These are phyloP conservation scores for Ilyonectria mors-panacis DNA, from an alignment of 2,329 filamentous ascomycete species.

Conservation along the genomic window DNA sequence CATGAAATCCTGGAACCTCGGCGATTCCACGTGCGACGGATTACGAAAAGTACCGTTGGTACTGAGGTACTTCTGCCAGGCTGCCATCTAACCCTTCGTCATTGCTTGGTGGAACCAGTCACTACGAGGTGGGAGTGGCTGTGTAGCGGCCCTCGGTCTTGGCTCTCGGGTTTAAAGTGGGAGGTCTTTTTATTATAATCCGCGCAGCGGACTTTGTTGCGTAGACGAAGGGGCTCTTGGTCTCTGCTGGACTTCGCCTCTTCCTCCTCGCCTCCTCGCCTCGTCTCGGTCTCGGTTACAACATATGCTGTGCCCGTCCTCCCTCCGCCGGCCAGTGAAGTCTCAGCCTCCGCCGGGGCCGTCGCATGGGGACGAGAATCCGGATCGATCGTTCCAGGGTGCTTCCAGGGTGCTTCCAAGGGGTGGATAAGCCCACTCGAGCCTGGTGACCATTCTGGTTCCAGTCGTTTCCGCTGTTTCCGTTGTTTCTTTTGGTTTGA, in stretches of 20 bases:
- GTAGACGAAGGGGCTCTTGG: background rate
- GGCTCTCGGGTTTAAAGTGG: conserved; percentile 19
- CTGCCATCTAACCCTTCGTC: conserved; percentile 14
- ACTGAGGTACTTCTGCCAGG: conserved; percentile 24
- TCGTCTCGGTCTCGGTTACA: conserved; percentile 5
- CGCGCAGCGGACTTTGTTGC: no score
- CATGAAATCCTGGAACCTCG: background rate
- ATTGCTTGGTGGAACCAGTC: conserved; percentile 11
- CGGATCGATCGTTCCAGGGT: conserved; percentile 25
- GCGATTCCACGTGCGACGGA: background rate
- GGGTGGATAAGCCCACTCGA: conserved; percentile 24
- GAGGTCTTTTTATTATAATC: background rate
- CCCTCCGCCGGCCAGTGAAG: background rate
- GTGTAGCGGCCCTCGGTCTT: conserved; percentile 28
- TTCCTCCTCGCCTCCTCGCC: conserved; percentile 6
- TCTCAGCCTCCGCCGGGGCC: conserved; percentile 6
- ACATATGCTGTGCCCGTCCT: background rate
- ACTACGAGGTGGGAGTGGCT: conserved; percentile 28
- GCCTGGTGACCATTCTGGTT: conserved; percentile 12
- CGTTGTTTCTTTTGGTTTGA: conserved; percentile 3
- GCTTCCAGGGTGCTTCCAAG: conserved; percentile 10
- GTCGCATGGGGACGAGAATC: conserved; percentile 16
- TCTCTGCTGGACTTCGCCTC: background rate
- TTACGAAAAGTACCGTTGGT: conserved; percentile 7
- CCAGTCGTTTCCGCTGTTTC: background rate